These are phyloP conservation scores for Suillus fuscotomentosus DNA, from an alignment of 768 basidiomycete species.

Conservation along the genomic window DNA sequence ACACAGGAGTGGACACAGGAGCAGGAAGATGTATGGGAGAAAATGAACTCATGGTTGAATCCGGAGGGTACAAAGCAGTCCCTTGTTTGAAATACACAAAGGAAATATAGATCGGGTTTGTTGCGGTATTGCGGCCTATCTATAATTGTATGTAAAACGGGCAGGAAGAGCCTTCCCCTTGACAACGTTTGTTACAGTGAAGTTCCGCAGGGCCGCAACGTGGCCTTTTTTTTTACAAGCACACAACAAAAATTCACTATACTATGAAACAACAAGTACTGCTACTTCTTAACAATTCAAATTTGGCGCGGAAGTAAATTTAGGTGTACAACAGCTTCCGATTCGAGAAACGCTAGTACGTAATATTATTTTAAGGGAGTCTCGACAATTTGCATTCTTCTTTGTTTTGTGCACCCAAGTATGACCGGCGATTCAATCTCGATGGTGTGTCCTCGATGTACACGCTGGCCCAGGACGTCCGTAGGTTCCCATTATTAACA, in stretches of 20 bases:
- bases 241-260: too few species aligned
- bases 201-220: conserved; percentile 14
- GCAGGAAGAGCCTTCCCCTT: not conserved
- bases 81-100: not conserved
- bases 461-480: not conserved
- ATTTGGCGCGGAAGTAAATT: not conserved
- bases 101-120: conserved; percentile 3
- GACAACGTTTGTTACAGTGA: conserved; percentile 19
- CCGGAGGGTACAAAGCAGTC: conserved; percentile 11
- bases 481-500: not conserved
- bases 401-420: not conserved
- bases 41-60: conserved; percentile 58
- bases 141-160: not conserved
- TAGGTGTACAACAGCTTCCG: conserved; percentile 9
- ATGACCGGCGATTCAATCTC: not conserved
- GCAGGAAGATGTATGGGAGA: conserved; percentile 56
- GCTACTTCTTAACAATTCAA: too few species aligned
- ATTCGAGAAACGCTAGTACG: not conserved
- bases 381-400: not conserved
- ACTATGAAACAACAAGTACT: not conserved
- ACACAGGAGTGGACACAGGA: conserved; percentile 64
- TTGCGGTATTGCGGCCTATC: conserved; percentile 4
- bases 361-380: not conserved
- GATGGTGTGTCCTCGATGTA: not conserved
- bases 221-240: conserved; percentile 17